Percentiles rank a stretch among this genome's conserved stretches.
These are phyloP conservation scores for Gautieria morchelliformis DNA, from an alignment of 768 basidiomycete genomes.

Conservation along the genomic window DNA sequence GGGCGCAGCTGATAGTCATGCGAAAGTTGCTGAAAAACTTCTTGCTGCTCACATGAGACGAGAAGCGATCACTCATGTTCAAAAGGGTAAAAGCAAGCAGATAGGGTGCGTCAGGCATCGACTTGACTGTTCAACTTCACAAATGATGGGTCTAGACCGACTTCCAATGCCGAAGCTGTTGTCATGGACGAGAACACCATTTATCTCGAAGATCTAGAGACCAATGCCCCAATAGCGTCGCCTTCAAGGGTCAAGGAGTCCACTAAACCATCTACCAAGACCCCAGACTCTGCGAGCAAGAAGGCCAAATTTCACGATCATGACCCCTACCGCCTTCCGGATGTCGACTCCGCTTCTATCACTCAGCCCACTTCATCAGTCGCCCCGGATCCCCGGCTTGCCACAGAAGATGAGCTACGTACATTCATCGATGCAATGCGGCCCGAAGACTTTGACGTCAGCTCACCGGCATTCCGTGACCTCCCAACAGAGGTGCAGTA, in stretches of 20 bases:
- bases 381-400: constrained; percentile 82
- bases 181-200: constrained; percentile 63
- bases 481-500: constrained; percentile 96
- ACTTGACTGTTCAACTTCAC: background rate
- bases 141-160: background rate
- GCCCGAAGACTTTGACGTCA: constrained; percentile 90
- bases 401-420: constrained; percentile 91
- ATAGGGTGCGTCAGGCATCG: background rate
- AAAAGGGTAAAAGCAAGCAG: constrained; percentile 22
- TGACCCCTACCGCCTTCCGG: constrained; percentile 91
- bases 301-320: constrained; percentile 62
- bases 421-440: constrained; percentile 93
- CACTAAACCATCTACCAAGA: constrained; percentile 23
- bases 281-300: constrained; percentile 36
- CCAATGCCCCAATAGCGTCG: constrained; percentile 35
- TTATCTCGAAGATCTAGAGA: constrained; percentile 81
- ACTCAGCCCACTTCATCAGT: constrained; percentile 49
- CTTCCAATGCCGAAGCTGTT: constrained; percentile 26
- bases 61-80: constrained; percentile 67
- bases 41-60: constrained; percentile 89
- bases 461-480: constrained; percentile 81
- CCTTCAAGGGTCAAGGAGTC: constrained; percentile 30
- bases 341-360: constrained; percentile 59
- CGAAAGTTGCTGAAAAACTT: constrained; percentile 80
- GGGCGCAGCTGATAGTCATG: constrained; percentile 81